Evolutionary conservation across 768 basidiomycete species (phyloP), one percentile per base, ranked within the genome.

Genomic region (Russula ochroleuca): DNA sequence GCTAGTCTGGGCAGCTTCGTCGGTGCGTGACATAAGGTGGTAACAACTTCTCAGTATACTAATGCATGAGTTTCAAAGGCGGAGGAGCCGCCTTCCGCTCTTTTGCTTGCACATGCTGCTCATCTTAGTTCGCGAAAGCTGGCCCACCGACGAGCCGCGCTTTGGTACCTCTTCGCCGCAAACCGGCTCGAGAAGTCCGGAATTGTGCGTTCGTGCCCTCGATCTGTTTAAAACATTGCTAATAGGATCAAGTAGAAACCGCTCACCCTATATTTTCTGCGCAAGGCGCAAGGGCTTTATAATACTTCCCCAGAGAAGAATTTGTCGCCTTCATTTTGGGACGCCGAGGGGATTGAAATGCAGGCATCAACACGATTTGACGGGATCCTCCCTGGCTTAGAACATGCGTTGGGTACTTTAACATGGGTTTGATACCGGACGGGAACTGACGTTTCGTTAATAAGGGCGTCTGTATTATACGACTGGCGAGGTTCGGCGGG

Each of bases 391-490:
- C 81, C 88, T 50, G 86, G 86, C 9, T 85, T 94, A 37, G 89
- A 92, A 64, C 87, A 92, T 74, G 85, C 91, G 17, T 74, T 94
- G 67, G 92, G 91, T 86, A 72, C 38, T 74, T 51, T 40, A 23
- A 57, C 50, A 23, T 59, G 23, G 15, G 56, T 38, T 21, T 57
- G 28, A 57, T 58, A 2, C 56, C 15, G 17, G 57, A 17, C 49
- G 13, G n/a, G 3, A 21, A 52, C 50, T 56, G 21, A 67, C 55
- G 14, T 50, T 59, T 62, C 56, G 53, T 59, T 61, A n/a, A 49
- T 54, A 58, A 92, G 96, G 92, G 38, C 81, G 95, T 45, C 75
- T 98, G 65, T 77, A 94, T 43, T 98, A 97, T 72, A 93, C 92
- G 1, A 88, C 90, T n/a, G 94, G 95, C 13, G 85, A 95, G 70